phyloP scores from a whole-genome alignment of 257 asterid genomes.

The Gentiana macrophylla region DNA sequence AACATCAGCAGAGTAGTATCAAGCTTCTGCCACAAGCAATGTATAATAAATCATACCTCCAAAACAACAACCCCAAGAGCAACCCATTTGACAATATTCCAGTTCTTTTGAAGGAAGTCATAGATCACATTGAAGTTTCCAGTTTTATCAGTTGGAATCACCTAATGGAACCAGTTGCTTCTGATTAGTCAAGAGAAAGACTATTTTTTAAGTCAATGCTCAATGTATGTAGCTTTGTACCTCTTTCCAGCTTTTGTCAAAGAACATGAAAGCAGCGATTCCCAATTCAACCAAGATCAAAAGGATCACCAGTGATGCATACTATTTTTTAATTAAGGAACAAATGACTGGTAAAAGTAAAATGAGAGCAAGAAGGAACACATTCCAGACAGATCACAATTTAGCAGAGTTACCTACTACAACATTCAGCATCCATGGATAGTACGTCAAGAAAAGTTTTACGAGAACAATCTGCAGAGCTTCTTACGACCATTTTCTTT shows the following conservation, averaged over 20 bases:
- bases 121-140: constrained; percentile 51
- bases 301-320: constrained; percentile 63
- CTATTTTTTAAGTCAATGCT: constrained; percentile 6
- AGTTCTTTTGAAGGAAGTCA: constrained; percentile 52
- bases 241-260: constrained; percentile 88
- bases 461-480: too few relatives aligned
- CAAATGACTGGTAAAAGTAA: constrained; percentile 15
- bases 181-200: constrained; percentile 7
- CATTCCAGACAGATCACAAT: neutral
- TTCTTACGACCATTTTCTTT: too few relatives aligned
- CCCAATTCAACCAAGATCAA: constrained; percentile 81
- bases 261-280: constrained; percentile 77
- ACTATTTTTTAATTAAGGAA: constrained; percentile 68
- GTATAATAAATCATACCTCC: constrained; percentile 34
- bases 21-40: neutral
- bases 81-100: constrained; percentile 78
- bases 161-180: constrained; percentile 27
- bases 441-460: too few relatives aligned
- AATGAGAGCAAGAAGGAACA: neutral
- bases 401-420: neutral
- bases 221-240: constrained; percentile 26
- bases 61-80: constrained; percentile 67
- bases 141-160: constrained; percentile 56
- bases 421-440: neutral
- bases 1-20: too few relatives aligned